phyloP scores from a whole-genome alignment of 2,329 filamentous ascomycete genomes.

The Herpotrichia juniperi region DNA sequence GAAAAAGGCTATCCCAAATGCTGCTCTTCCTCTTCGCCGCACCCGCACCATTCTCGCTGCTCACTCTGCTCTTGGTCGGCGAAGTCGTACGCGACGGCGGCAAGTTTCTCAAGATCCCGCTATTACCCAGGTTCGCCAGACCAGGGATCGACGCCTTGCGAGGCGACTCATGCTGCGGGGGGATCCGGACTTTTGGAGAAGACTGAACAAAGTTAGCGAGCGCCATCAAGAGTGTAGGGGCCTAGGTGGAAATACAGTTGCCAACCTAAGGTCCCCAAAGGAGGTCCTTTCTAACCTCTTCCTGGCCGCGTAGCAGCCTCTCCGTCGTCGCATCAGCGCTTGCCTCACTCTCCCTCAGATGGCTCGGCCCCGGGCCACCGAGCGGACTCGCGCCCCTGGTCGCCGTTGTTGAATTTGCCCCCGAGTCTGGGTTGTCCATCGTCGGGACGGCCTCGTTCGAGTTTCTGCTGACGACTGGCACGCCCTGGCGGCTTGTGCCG shows the following conservation, averaged over 20 bases:
- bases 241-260: slow-evolving; percentile 35
- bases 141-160: slow-evolving; percentile 19
- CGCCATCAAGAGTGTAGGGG: slow-evolving; percentile 14
- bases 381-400: slow-evolving; percentile 41
- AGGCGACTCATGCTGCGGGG: slow-evolving; percentile 19
- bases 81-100: slow-evolving; percentile 4
- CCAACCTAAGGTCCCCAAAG: slow-evolving; percentile 50
- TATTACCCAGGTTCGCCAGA: slow-evolving; percentile 8
- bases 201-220: slow-evolving; percentile 18
- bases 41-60: slow-evolving; percentile 21
- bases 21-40: slow-evolving; percentile 33
- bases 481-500: slow-evolving; percentile 79
- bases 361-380: slow-evolving; percentile 37
- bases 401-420: slow-evolving; percentile 34
- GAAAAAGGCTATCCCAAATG: slow-evolving; percentile 47
- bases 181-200: background rate
- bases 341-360: slow-evolving; percentile 39
- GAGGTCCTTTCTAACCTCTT: slow-evolving; percentile 53
- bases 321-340: slow-evolving; percentile 21
- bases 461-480: slow-evolving; percentile 47
- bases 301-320: slow-evolving; percentile 35
- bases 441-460: slow-evolving; percentile 33
- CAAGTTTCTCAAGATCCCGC: slow-evolving; percentile 1
- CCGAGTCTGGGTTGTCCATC: slow-evolving; percentile 28
- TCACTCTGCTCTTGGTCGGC: slow-evolving; percentile 16